Percentiles rank a stretch among this genome's conserved stretches.
Conservation (phyloP, 1,139 yeast genomes). For the Saccharomycopsis phalli region DNA sequence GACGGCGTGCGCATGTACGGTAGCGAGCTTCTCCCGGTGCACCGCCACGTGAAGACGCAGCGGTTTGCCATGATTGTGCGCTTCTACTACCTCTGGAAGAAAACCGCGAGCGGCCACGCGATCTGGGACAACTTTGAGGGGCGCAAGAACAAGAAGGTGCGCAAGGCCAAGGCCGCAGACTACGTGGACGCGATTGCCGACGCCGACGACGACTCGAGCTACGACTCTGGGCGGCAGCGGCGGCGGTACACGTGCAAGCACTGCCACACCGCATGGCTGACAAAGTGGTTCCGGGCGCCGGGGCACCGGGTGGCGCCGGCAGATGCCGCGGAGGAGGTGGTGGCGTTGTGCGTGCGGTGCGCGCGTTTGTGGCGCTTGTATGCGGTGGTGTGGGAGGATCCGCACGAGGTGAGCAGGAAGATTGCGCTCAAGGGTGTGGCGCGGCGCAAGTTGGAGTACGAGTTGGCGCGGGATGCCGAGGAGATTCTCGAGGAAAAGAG, state of each 20-base stretch:
- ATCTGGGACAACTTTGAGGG: slow-evolving; percentile 86
- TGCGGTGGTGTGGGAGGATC: slow-evolving; percentile 84
- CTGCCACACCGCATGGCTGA: slow-evolving; percentile 47
- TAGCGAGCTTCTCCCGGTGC: slow-evolving; percentile 71
- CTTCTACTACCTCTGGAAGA: slow-evolving; percentile 86
- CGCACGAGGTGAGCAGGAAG: slow-evolving; percentile 54
- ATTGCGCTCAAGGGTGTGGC: slow-evolving; percentile 35
- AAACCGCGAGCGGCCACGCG: slow-evolving; percentile 60
- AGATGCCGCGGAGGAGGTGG: slow-evolving; percentile 27
- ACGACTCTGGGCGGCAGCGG: slow-evolving; percentile 36
- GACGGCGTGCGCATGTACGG: slow-evolving; percentile 68
- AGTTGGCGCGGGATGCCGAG: slow-evolving; percentile 58
- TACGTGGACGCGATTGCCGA: slow-evolving; percentile 48
- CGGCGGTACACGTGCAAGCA: slow-evolving; percentile 51
- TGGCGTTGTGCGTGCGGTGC: slow-evolving; percentile 76
- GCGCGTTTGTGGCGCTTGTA: slow-evolving; percentile 88
- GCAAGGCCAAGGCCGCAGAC: slow-evolving; percentile 25
- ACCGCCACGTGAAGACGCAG: slow-evolving; percentile 58
- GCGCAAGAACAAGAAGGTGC: slow-evolving; percentile 44
- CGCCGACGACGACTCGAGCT: slow-evolving; percentile 63
- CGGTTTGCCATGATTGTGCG: slow-evolving; percentile 71
- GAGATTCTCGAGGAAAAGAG: slow-evolving; percentile 46
- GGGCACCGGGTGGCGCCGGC: slow-evolving; percentile 41
- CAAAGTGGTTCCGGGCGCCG: slow-evolving; percentile 65
- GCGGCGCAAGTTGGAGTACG: slow-evolving; percentile 59